Base-by-base conservation (phyloP, 495 filamentous ascomycete genomes). In the Neurospora discreta region DNA sequence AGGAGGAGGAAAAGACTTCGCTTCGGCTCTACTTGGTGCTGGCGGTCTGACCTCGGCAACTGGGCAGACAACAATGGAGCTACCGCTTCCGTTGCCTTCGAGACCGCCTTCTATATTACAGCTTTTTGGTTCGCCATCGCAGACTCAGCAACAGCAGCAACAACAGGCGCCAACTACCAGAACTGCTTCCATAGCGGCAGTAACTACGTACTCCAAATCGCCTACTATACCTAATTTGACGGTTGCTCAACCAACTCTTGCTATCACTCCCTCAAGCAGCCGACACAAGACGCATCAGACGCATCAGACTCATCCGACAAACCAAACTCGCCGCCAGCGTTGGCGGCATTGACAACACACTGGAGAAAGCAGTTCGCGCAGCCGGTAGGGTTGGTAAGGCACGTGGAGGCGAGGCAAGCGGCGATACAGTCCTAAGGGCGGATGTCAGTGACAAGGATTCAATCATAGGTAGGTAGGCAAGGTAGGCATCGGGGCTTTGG, bases 11-110 rank as follows among this genome's bases (percentile, higher is more conserved):
- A 9, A 1, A 39, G 8, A 4, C 15, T 60, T 60, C 3, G 52
- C 26, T 60, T 33, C 74, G 73, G 72, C 72, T 73, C 23, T 36
- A 68, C 52, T 60, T 60, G 26, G 52, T 60, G 39, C 10, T 39
- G 26, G 23, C 16, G 46, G 46, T 5, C 23, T 52, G 20, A 52
- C 44, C 20, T 60, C 52, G 0, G 44, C 44, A 5, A 52, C 20
- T 4, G 3, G 1, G 5, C 41, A 46, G 44, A 13, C 44, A 60
- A 60, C 52, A 18, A 16, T 60, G 26, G 52, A 60, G 7, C 33
- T 60, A 33, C 52, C 52, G 1, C 26, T 60, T 0, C 52, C 52
- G 2, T 60, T 60, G 7, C 52, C 52, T 60, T 18, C 26, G 6
- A 60, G 52, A 16, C 52, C 52, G 2, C 52, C 52, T 60, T 60